phyloP scores from a whole-genome alignment of 441 rosid genomes.

The Hura crepitans region DNA sequence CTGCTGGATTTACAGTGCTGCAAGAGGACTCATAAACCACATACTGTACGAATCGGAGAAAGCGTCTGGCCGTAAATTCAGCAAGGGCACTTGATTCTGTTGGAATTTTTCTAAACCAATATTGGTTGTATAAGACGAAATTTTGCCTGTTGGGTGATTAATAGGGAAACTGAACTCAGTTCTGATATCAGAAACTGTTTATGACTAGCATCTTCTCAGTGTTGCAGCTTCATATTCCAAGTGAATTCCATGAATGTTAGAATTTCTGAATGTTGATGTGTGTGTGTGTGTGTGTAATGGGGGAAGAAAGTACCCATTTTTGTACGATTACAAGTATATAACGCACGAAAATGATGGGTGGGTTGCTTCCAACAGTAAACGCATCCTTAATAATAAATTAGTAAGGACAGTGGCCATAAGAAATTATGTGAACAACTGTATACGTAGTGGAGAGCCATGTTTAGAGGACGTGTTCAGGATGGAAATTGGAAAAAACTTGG shows the following conservation, averaged over 20 bases:
- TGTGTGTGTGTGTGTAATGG: no score
- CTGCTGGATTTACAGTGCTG: conserved; percentile 58
- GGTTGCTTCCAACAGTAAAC: not conserved
- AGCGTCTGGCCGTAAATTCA: conserved; percentile 67
- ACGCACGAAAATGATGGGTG: not conserved
- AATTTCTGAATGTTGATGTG: not conserved
- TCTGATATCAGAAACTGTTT: not conserved
- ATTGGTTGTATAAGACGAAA: conserved; percentile 11
- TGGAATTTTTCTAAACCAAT: not conserved
- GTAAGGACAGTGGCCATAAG: not conserved
- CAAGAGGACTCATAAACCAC: conserved; percentile 93
- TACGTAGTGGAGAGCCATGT: not conserved
- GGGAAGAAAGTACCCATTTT: no score
- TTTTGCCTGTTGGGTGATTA: not conserved
- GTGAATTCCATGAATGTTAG: not conserved
- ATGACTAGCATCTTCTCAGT: not conserved
- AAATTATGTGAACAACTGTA: not conserved
- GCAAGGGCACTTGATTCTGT: conserved; percentile 35
- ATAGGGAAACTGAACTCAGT: not conserved
- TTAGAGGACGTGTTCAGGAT: no score
- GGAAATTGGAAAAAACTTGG: no score
- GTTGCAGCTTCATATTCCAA: not conserved
- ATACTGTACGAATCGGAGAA: conserved; percentile 77
- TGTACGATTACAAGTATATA: not conserved
- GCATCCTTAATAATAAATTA: not conserved